Evolutionary conservation across 2,329 filamentous ascomycete species (phyloP).

Genomic region (Fusarium illudens): DNA sequence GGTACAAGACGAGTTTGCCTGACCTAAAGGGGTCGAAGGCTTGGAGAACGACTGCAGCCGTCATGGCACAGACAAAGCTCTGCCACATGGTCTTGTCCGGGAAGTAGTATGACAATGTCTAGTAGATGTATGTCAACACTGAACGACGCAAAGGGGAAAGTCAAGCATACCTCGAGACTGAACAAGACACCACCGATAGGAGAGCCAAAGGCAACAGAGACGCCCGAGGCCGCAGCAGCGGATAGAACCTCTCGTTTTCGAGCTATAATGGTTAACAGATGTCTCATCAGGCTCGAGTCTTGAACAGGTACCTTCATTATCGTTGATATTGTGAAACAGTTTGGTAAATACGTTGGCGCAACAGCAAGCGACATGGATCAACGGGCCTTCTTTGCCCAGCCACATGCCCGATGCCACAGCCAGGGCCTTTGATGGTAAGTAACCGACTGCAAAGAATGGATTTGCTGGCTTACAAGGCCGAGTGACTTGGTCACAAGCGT

Average conservation of each 20-base stretch:
- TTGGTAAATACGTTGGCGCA: conserved; percentile 96
- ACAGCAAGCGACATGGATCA: conserved; percentile 97
- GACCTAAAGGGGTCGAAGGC: conserved; percentile 94
- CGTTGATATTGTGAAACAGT: conserved; percentile 78
- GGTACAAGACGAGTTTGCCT: conserved; percentile 93
- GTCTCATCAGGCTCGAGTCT: not conserved
- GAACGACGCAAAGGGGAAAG: not conserved
- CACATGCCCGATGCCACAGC: conserved; percentile 94
- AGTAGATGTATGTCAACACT: conserved; percentile 1
- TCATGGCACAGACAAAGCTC: conserved; percentile 98
- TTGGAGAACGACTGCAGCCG: conserved; percentile 93
- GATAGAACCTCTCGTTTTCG: conserved; percentile 93
- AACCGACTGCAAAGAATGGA: not conserved
- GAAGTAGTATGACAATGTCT: conserved; percentile 90
- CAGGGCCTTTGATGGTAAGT: conserved; percentile 69
- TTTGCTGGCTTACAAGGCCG: conserved; percentile 70
- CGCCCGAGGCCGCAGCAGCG: conserved; percentile 89
- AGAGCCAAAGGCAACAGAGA: conserved; percentile 92
- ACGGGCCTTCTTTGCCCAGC: conserved; percentile 93
- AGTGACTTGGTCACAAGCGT: conserved; percentile 90
- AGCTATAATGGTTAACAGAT: conserved; percentile 58
- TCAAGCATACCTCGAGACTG: conserved; percentile 77
- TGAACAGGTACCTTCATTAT: conserved; percentile 76
- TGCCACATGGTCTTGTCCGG: conserved; percentile 99
- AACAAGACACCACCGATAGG: conserved; percentile 95